Conservation (phyloP, 2,329 filamentous ascomycete species). For the Neofusicoccum kwambonambiense region DNA sequence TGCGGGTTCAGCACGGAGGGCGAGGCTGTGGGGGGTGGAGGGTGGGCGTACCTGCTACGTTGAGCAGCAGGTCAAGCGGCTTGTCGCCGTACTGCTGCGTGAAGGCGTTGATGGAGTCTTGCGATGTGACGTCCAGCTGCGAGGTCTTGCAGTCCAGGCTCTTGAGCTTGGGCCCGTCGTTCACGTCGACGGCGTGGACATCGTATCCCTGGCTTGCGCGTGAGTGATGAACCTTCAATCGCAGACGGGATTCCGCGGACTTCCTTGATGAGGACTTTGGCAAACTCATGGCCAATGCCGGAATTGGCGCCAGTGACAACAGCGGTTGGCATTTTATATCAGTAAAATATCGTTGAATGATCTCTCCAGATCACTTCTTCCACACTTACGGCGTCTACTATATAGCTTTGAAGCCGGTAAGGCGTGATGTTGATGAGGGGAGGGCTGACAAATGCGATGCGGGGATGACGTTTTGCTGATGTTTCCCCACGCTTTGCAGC, state of each 20-base stretch:
- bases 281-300: conserved; percentile 42
- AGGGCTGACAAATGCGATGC: conserved; percentile 8
- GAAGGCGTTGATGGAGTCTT: conserved; percentile 36
- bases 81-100: conserved; percentile 28
- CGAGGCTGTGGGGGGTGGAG: not conserved
- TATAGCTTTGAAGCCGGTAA: not conserved
- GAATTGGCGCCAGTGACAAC: conserved; percentile 44
- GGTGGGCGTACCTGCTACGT: conserved; percentile 31
- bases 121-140: conserved; percentile 36
- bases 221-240: not conserved
- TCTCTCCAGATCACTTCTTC: no score
- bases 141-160: conserved; percentile 31
- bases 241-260: conserved; percentile 17
- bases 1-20: not conserved
- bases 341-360: not conserved
- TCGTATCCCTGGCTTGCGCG: conserved; percentile 27
- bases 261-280: conserved; percentile 29
- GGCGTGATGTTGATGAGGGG: not conserved
- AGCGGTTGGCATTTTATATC: conserved; percentile 36
- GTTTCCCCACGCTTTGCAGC: not conserved
- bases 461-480: not conserved
- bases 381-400: not conserved
- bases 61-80: conserved; percentile 39
- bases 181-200: conserved; percentile 32
- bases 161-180: conserved; percentile 31